Evolutionary conservation across 768 basidiomycete genomes (phyloP), one percentile per base, ranked within the genome.

Genomic region (Pleurotus platypus): DNA sequence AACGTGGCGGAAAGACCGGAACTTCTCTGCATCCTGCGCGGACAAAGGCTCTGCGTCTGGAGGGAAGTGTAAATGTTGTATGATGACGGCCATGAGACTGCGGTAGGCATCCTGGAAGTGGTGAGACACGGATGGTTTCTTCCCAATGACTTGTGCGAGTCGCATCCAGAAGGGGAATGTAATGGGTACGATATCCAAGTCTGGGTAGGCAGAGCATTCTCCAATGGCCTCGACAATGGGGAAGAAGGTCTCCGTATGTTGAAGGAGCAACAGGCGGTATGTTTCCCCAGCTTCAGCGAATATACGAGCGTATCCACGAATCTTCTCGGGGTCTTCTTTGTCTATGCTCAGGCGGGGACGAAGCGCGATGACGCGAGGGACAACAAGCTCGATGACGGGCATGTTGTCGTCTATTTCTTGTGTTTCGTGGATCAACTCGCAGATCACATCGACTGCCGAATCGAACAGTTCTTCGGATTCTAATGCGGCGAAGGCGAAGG

Each of bases 101-200:
- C 82, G 83, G 77, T 92, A 98, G 22, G 94, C 89, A 53, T 92
- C 85, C 46, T 85, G 63, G 65, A 98, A 89, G 40, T 90, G 75
- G n/a, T 86, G 86, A 0, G 88, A 79, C 11, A 92, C 82, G 0
- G 84, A 80, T 0, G 83, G 71, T 62, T 79, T 84, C 73, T 93
- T 94, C 53, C 87, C 86, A 22, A 98, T 84, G 55, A 84, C 87
- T 65, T 92, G 89, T n/a, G 94, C 90, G 37, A 99, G 86, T 15
- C 90, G 87, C 85, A 93, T 94, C 97, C 97, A 99, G 78, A 99
- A 98, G 26, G 89, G 86, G 77, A 98, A 98, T 9, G 97, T 98
- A 70, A 98, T 95, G 3, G 90, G 92, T 26, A 97, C 95, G 66
- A 98, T 90, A 67, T 98, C 97, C 57, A 98, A 86, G 68, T 98